Base-by-base conservation (phyloP, 73 alveolate species). In the Tetrahymena borealis region DNA sequence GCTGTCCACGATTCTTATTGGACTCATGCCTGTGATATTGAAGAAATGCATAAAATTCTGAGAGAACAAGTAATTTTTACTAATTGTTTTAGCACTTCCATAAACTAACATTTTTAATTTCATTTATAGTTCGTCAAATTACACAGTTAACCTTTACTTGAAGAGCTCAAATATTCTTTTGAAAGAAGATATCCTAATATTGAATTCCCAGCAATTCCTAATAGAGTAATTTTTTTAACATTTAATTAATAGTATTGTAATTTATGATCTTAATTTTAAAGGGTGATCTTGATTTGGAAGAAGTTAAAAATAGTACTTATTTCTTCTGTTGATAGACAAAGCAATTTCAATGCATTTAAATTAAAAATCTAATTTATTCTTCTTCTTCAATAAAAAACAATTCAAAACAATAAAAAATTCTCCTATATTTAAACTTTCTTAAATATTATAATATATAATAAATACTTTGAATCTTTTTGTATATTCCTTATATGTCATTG, bases 1-100 rank as follows among this genome's bases (percentile, higher is more conserved):
- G 99, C 99, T 15, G 99, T 97, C 8, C 99, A 97, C 94, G 99
- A 97, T 92, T 96, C 98, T 37, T 97, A 91, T 91, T 97, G 99
- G 98, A 92, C 97, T 28, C 99, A 97, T 90, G 98, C 99, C n/a
- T 38, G 95, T 91, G 93, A 97, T 91, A 94, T 96, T 11, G 98
- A 98, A 10, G 85, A 38, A 32, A 94, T 97, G 97, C 93, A 95
- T 77, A 78, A 38, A 16, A 39, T 95, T 13, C 91, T 97, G 41
- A 94, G 99, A 93, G 97, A 96, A 42, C 94, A 96, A 91, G 60
- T 79, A 36, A 36, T 18, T 11, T 20, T 3, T 20, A 79, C 24
- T 3, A 36, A 3, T n/a, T 20, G n/a, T 32, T 31, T 31, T 24
- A 5, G 10, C 6, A n/a, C 2, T 36, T 15, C 16, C 15, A 18